Evolutionary conservation across 768 basidiomycete species (phyloP), one percentile per base, ranked within the genome.

Genomic region (Hygrocybe punicea): DNA sequence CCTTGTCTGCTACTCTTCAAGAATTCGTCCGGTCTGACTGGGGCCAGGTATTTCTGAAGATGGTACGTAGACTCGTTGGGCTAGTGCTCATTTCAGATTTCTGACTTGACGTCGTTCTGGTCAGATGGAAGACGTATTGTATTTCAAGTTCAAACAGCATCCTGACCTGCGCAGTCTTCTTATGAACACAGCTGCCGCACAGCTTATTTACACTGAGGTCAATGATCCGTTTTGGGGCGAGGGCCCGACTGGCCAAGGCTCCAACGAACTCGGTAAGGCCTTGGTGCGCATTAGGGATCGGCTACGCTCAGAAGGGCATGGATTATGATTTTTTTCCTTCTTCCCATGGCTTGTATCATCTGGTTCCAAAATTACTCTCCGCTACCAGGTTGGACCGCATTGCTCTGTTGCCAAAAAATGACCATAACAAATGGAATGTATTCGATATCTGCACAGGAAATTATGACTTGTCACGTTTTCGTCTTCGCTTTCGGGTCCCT

Each of bases 81-180:
- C 53, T 6, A 4, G 39, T 33, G 16, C 54, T 5, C 11, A n/a
- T 25, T 35, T 17, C n/a, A n/a, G n/a, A n/a, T 19, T 45, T 45
- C 3, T 23, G 34, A 21, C 25, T 29, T 46, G 11, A 19, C 47
- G 19, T 19, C 34, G 4, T 29, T 29, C 55, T 56, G n/a, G n/a
- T n/a, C n/a, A 89, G 88, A 82, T 89, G 83, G 82, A 86, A 42
- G 81, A 86, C 7, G 87, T 86, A 35, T 62, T 91, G 49, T 78
- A 78, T 58, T 63, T 77, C 58, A 93, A 93, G 66, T 86, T 92
- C 63, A 78, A 72, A 48, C 90, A 92, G 71, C 87, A 93, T 64
- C 72, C 80, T 0, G 72, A 79, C 29, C 67, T 92, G 53, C 80
- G 83, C 35, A 57, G 58, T 19, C 63, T 81, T 63, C 78, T 92